Evolutionary conservation across 2,329 filamentous ascomycete genomes (phyloP), one percentile per base, ranked within the genome.

Genomic region (Phialophora expanda): DNA sequence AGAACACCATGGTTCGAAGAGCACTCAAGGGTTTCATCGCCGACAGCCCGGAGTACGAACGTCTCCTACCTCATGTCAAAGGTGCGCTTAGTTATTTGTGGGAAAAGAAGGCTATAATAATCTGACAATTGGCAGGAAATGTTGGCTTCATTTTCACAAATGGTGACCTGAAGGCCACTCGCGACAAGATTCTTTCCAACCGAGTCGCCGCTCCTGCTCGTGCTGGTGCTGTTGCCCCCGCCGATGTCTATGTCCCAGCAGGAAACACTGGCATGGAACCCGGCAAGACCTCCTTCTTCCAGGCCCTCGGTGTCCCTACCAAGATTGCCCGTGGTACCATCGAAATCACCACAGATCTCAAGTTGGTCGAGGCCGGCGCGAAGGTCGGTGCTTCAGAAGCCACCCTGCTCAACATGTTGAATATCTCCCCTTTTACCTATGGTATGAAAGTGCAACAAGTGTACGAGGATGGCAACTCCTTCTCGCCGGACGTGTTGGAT

Each of bases 321-420:
- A 99, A 99, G 93, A 99, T 99, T 85, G 95, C 95, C 81, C 95
- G 95, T 96, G 96, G 95, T 96, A 99, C 95, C 85, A 99, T 99
- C 85, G 95, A 99, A 92, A 99, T 99, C 80, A 97, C 93, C 72
- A 86, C 89, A 77, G 95, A 99, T 80, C 87, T 99, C 77, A 98
- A 97, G 91, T 91, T 99, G 82, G 90, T 98, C 78, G 93, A 97
- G 87, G 88, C 92, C 73, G 89, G 89, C 75, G 86, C 65, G 87
- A 98, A 97, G 88, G 96, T 99, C 86, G 95, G 96, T 83, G 90
- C 95, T 79, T 99, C 95, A 80, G 95, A 99, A 88, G 95, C 95
- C 75, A 97, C 94, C 79, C 89, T 99, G 75, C 90, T 99, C 78
- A 99, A 99, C 91, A 91, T 99, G 94, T 85, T 99, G 81, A 98